Conservation (phyloP, 768 basidiomycete species). For the Leccinum pellstonianum region DNA sequence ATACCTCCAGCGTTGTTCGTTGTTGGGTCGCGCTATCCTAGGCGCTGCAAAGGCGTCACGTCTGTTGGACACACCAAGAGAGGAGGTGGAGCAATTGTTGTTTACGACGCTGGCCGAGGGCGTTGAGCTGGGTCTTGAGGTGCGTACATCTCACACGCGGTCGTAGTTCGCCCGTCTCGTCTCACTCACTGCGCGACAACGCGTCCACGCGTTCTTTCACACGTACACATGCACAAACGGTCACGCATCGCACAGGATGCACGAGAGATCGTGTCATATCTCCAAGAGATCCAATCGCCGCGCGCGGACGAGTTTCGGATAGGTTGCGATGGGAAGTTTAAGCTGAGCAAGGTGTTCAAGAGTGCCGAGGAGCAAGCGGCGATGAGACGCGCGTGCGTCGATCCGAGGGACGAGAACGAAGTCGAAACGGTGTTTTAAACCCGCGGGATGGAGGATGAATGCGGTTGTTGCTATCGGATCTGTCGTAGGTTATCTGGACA, state of each 20-base stretch:
- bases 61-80: slow-evolving; percentile 44
- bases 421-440: slow-evolving; percentile 27
- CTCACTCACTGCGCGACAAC: neutral
- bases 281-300: slow-evolving; percentile 49
- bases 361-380: slow-evolving; percentile 46
- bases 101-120: slow-evolving; percentile 49
- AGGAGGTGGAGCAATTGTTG: slow-evolving; percentile 60
- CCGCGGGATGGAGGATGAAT: neutral
- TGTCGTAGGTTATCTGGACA: neutral
- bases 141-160: neutral
- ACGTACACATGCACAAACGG: neutral
- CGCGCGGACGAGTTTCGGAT: slow-evolving; percentile 61
- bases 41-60: slow-evolving; percentile 59
- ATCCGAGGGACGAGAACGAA: slow-evolving; percentile 21
- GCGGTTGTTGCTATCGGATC: neutral
- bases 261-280: slow-evolving; percentile 44
- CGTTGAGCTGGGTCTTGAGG: slow-evolving; percentile 47
- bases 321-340: slow-evolving; percentile 53
- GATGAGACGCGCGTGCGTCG: slow-evolving; percentile 32
- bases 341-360: slow-evolving; percentile 68
- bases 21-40: slow-evolving; percentile 52
- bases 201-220: neutral
- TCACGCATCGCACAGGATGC: slow-evolving; percentile 48
- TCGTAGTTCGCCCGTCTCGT: neutral
- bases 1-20: slow-evolving; percentile 65